phyloP scores from a whole-genome alignment of 2,329 filamentous ascomycete genomes.

The Alternaria sp. region DNA sequence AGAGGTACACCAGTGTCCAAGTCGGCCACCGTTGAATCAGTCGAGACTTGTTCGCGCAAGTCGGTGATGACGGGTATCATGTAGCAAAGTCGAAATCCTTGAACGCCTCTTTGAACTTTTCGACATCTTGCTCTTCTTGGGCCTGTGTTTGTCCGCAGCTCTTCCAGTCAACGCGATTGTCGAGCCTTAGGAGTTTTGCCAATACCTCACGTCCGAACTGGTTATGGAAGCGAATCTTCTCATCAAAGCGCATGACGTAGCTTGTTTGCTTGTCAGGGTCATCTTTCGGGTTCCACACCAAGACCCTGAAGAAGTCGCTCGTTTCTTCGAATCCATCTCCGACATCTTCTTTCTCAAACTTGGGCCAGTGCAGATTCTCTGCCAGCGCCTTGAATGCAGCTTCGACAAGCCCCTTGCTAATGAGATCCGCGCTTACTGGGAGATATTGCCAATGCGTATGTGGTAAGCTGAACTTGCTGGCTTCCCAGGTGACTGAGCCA shows the following conservation, averaged over 20 bases:
- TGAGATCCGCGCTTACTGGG: slow-evolving; percentile 73
- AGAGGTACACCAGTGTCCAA: neutral
- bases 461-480: slow-evolving; percentile 80
- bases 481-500: slow-evolving; percentile 90
- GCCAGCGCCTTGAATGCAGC: slow-evolving; percentile 89
- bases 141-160: slow-evolving; percentile 79
- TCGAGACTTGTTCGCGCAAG: neutral
- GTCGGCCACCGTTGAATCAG: neutral
- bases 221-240: slow-evolving; percentile 80
- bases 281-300: slow-evolving; percentile 73
- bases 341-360: slow-evolving; percentile 57
- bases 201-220: slow-evolving; percentile 90
- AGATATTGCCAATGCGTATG: slow-evolving; percentile 96
- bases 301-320: slow-evolving; percentile 78
- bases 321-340: slow-evolving; percentile 55
- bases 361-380: slow-evolving; percentile 72
- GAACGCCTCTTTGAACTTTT: slow-evolving; percentile 81
- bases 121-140: slow-evolving; percentile 81
- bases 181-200: slow-evolving; percentile 83
- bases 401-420: slow-evolving; percentile 79
- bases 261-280: slow-evolving; percentile 68
- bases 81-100: slow-evolving; percentile 84
- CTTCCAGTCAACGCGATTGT: slow-evolving; percentile 82
- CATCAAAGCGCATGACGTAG: slow-evolving; percentile 76
- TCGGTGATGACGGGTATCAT: slow-evolving; percentile 8